Evolutionary conservation across 805 yeast species (phyloP).

Genomic region (Candida stauntonica): DNA sequence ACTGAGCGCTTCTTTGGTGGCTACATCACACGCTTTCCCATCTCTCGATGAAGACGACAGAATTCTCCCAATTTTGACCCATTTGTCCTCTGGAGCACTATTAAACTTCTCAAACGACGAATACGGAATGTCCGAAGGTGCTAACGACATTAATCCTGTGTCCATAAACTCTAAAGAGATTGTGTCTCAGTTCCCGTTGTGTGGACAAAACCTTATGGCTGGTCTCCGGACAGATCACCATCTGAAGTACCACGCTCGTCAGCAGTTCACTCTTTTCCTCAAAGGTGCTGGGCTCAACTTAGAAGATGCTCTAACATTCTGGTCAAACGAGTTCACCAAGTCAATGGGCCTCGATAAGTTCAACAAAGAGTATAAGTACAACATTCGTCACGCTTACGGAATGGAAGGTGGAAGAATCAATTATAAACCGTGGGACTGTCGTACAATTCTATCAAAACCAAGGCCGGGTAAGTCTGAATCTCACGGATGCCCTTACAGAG

Average conservation of each 20-base stretch:
- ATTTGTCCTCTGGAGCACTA: conserved; percentile 69
- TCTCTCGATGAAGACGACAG: conserved; percentile 90
- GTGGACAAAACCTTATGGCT: conserved; percentile 64
- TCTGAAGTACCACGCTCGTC: conserved; percentile 78
- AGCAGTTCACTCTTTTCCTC: conserved; percentile 76
- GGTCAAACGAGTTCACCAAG: conserved; percentile 72
- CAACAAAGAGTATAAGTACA: conserved; percentile 84
- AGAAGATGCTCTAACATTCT: conserved; percentile 84
- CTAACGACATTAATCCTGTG: conserved; percentile 54
- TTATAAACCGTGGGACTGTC: conserved; percentile 83
- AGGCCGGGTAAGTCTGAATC: conserved; percentile 63
- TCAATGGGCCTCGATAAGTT: conserved; percentile 66
- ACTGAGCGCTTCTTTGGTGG: conserved; percentile 42
- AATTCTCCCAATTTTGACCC: conserved; percentile 75
- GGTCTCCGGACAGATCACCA: conserved; percentile 63
- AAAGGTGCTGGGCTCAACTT: conserved; percentile 85
- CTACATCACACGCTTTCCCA: conserved; percentile 75
- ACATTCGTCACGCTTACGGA: conserved; percentile 86
- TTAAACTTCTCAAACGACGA: conserved; percentile 28
- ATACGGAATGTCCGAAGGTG: conserved; percentile 19
- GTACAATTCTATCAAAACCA: conserved; percentile 66
- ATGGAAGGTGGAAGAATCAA: conserved; percentile 85
- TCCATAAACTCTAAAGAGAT: conserved; percentile 52
- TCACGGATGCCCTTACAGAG: conserved; percentile 94
- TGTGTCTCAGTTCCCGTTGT: conserved; percentile 72